A percentile compares a stretch with the other conserved stretches of the same genome.
phyloP scores from a whole-genome alignment of 805 yeast genomes.

The Cyberlindnera saturnus region DNA sequence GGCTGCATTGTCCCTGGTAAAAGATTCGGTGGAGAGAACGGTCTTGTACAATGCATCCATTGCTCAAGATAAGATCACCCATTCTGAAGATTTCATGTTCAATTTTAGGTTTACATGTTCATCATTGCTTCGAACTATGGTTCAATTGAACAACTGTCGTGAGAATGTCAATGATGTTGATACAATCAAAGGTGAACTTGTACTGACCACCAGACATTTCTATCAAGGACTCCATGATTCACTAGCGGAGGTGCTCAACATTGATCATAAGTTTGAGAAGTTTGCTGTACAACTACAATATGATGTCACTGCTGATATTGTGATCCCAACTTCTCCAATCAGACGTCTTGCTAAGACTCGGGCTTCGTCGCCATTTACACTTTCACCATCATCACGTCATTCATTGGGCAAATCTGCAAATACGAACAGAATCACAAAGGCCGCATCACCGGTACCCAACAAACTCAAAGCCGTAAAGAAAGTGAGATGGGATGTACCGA shows the following conservation, averaged over 20 bases:
- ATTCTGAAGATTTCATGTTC: constrained; percentile 22
- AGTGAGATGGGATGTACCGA: constrained; percentile 42
- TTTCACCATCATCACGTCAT: constrained; percentile 18
- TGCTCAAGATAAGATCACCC: constrained; percentile 42
- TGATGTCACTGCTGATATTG: constrained; percentile 14
- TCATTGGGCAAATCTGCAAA: constrained; percentile 12
- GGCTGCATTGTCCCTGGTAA: constrained; percentile 34
- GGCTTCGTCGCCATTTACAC: constrained; percentile 19
- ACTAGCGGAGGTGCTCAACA: constrained; percentile 25
- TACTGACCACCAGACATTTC: constrained; percentile 13
- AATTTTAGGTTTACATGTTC: constrained; percentile 15
- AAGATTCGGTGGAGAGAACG: constrained; percentile 45
- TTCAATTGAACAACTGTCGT: constrained; percentile 9
- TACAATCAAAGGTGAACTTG: constrained; percentile 14
- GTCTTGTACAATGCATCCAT: constrained; percentile 50
- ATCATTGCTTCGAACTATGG: constrained; percentile 4
- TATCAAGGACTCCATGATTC: constrained; percentile 20
- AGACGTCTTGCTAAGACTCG: constrained; percentile 16
- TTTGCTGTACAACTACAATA: constrained; percentile 24
- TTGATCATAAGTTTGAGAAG: constrained; percentile 31
- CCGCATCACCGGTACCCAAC: constrained; percentile 12
- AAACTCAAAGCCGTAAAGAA: constrained; percentile 28
- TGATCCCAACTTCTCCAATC: constrained; percentile 23
- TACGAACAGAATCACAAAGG: constrained; percentile 10
- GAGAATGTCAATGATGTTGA: constrained; percentile 9